phyloP scores from a whole-genome alignment of 768 basidiomycete genomes.

The Lactarius deliciosus region DNA sequence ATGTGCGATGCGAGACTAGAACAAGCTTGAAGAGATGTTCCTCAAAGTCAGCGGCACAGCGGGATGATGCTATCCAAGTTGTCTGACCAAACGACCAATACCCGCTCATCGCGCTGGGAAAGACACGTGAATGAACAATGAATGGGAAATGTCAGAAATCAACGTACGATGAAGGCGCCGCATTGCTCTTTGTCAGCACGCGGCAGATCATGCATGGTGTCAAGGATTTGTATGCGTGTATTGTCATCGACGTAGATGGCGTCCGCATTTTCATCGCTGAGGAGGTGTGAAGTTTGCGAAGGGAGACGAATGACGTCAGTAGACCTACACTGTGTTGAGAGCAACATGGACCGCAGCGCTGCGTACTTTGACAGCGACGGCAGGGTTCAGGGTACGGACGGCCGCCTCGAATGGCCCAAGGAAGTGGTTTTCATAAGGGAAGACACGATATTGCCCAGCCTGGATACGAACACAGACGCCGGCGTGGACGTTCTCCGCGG shows the following conservation, averaged over 20 bases:
- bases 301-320: constrained; percentile 3
- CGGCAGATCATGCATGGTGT: constrained; percentile 63
- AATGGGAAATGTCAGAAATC: background rate
- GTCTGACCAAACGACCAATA: constrained; percentile 84
- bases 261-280: constrained; percentile 55
- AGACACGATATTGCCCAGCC: constrained; percentile 70
- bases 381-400: constrained; percentile 71
- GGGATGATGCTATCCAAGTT: constrained; percentile 78
- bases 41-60: constrained; percentile 68
- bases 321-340: constrained; percentile 61
- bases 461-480: constrained; percentile 76
- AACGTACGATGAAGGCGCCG: constrained; percentile 77
- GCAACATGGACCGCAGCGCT: constrained; percentile 81
- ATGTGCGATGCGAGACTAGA: constrained; percentile 49
- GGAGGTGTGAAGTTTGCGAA: background rate
- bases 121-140: constrained; percentile 6
- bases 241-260: constrained; percentile 72
- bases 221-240: constrained; percentile 85
- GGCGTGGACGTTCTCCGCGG: constrained; percentile 76
- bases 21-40: constrained; percentile 78
- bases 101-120: constrained; percentile 73
- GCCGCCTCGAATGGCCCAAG: constrained; percentile 83
- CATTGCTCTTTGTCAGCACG: constrained; percentile 89
- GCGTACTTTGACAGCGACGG: constrained; percentile 79
- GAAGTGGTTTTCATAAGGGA: constrained; percentile 82